Base-by-base conservation (phyloP, 345 rosid species). In the Populus nigra region DNA sequence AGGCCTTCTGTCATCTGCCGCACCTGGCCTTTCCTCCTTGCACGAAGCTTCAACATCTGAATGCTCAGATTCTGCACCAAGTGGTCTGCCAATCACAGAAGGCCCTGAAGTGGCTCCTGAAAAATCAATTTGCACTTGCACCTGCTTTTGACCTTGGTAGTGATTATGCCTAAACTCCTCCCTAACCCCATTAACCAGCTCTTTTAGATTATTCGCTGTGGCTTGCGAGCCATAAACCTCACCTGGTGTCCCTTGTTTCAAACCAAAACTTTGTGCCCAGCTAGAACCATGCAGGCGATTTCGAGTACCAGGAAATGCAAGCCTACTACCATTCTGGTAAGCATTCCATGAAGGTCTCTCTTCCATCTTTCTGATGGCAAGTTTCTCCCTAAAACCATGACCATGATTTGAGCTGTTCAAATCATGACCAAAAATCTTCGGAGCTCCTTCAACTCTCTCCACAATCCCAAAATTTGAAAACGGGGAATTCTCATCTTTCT, bases 391-490 rank as follows among this genome's bases (percentile, higher is more conserved):
- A 81, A 84, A 86, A 25, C 82, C 85, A 63, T 84, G 85, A 70
- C 77, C 80, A 29, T 76, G 83, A 16, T 76, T 77, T 12, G 78
- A 50, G 73, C 43, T 69, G 69, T 81, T 88, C 86, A 93, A 76
- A 27, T 93, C 94, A 79, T 90, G 96, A 59, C 99, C 97, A 43
- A 93, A 96, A 62, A 92, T 88, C 88, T 87, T 96, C 3, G 89
- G 89, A 65, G 81, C 57, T 38, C 83, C 86, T 61, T 87, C 95
- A 75, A 81, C 86, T 31, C 86, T 87, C 78, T 86, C 91, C 72
- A 82, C 80, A 31, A 38, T 67, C 76, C 91, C 89, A 74, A 79
- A 79, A 81, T 78, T 79, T 2, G 85, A 71, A 76, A 79, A 79
- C 18, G 8, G 67, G 36, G 85, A 83, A 77, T 76, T 86, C 65